Base-by-base conservation (phyloP, 192 early-diverging fungal genomes). In the Backusella liffmaniae region DNA sequence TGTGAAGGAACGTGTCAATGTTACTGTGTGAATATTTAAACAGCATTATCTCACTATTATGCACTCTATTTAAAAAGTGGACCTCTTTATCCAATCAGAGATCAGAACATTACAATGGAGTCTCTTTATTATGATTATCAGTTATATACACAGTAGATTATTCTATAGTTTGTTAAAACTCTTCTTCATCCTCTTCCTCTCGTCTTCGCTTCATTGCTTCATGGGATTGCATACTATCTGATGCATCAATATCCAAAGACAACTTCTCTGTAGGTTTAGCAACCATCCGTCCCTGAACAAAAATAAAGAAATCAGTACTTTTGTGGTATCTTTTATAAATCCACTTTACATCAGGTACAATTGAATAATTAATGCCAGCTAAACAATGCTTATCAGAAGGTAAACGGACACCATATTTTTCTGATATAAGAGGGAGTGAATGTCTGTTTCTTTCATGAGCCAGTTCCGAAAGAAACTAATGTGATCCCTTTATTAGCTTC, bases 381-480 rank as follows among this genome's bases (percentile, higher is more conserved):
- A 94, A 82, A 71, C 90, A 92, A 76, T 92, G 86, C 53, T 90
- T 89, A 53, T 94, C 92, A 16, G 90, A 88, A 8, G 92, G 93
- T 51, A 95, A 77, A 13, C 93, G 89, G 21, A 93, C 87, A 8
- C 94, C 94, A 65, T 93, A 93, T 72, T 90, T 92, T 78, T 93
- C 92, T 8, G 88, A 89, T 62, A 95, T 89, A n/a, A 90, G 80
- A 4, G 93, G 93, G 34, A 95, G 81, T 32, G 92, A 90, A 10
- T 86, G 84, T 79, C 87, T 89, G 80, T 94, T 95, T 73, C 90
- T 89, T 83, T 92, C 91, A 66, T 91, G 88, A 2, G 92, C 92
- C 2, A 94, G 84, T 73, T 93, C 90, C 9, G 90, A 72, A 30
- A 94, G 75, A 80, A 94, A 93, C 91, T 90, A 32, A 32, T 32